Percentiles rank a stretch among this genome's conserved stretches.
phyloP scores from a whole-genome alignment of 73 alveolate genomes.

The Blepharisma japonicum region DNA sequence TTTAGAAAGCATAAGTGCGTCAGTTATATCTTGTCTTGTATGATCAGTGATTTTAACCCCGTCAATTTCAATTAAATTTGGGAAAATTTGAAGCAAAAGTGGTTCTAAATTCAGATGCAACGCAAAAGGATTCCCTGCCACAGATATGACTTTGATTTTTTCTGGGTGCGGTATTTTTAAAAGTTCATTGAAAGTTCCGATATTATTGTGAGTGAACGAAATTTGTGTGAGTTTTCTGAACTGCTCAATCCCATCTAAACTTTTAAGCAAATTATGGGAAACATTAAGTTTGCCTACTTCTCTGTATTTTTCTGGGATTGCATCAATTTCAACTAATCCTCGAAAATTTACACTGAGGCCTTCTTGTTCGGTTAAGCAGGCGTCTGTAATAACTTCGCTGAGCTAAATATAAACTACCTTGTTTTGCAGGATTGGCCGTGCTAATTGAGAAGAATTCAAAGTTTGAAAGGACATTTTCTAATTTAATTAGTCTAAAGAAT shows the following conservation, averaged over 20 bases:
- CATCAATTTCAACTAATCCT: neutral
- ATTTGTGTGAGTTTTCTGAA: neutral
- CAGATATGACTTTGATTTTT: neutral
- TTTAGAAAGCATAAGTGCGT: neutral
- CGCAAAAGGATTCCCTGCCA: slow-evolving; percentile 16
- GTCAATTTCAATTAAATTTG: neutral
- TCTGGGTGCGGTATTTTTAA: neutral
- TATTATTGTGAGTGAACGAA: neutral
- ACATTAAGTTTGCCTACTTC: neutral
- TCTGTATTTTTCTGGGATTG: neutral
- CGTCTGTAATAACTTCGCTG: neutral
- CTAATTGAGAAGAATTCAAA: neutral
- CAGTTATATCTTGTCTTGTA: slow-evolving; percentile 5
- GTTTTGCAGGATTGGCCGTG: neutral
- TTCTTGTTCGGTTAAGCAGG: neutral
- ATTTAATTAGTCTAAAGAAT: neutral
- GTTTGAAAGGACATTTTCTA: slow-evolving; percentile 11
- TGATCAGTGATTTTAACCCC: slow-evolving; percentile 26
- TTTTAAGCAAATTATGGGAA: neutral
- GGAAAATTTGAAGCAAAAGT: neutral
- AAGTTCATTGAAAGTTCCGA: neutral
- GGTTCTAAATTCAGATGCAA: neutral
- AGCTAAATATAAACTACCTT: neutral
- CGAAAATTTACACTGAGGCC: neutral
- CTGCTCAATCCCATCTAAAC: neutral